These are phyloP conservation scores for Moesziomyces sp. DNA, from an alignment of 1,284 basidiomycete species.

Conservation along the genomic window DNA sequence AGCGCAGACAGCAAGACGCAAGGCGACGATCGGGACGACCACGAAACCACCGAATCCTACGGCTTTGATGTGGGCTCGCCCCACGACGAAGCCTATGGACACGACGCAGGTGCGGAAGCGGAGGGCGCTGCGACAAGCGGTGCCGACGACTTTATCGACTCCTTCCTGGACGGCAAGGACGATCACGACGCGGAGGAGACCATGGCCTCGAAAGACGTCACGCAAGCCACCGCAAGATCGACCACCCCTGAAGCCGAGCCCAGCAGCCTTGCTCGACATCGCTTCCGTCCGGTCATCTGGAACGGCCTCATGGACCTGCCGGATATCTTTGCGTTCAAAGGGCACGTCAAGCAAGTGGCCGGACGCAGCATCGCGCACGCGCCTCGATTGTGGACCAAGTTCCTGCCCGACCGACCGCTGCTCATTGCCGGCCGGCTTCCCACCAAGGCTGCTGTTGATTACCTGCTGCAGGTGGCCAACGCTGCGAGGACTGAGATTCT, in stretches of 20 bases:
- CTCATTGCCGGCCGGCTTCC: conserved; percentile 64
- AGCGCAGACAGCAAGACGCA: conserved; percentile 4
- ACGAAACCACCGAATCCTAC: conserved; percentile 16
- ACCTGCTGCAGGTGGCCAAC: conserved; percentile 56
- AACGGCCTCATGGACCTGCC: conserved; percentile 65
- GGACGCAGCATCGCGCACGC: conserved; percentile 28
- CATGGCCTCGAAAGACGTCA: not conserved
- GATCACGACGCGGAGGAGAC: not conserved
- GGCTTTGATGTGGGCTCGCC: conserved; percentile 30
- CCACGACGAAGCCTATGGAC: conserved; percentile 9
- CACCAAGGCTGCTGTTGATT: conserved; percentile 54
- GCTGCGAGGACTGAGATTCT: conserved; percentile 60
- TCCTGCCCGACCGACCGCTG: conserved; percentile 51
- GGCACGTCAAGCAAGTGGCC: conserved; percentile 58
- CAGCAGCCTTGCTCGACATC: conserved; percentile 22
- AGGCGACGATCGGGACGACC: conserved; percentile 1
- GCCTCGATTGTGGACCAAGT: conserved; percentile 35
- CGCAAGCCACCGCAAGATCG: conserved; percentile 7
- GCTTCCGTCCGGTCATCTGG: conserved; percentile 51
- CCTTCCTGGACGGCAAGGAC: conserved; percentile 48
- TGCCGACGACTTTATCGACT: conserved; percentile 60
- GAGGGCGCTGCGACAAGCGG: conserved; percentile 7
- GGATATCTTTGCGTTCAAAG: conserved; percentile 59
- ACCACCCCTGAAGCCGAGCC: conserved; percentile 43
- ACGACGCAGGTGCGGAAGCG: not conserved